phyloP scores from a whole-genome alignment of 2,329 filamentous ascomycete species.

The Seiridium unicorne region DNA sequence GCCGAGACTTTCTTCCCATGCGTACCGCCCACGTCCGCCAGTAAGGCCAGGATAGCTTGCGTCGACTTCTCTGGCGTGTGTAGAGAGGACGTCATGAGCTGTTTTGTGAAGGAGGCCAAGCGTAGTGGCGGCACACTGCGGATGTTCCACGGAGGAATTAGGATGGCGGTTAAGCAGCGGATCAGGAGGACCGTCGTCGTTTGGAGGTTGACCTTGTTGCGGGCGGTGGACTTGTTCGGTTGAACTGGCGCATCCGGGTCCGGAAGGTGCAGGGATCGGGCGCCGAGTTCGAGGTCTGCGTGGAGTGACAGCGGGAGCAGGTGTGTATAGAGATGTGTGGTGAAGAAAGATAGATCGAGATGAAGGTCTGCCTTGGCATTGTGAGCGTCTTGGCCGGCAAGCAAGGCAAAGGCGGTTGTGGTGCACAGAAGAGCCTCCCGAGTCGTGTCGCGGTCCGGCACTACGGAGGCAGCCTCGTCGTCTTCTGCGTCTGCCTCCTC shows the following conservation, averaged over 20 bases:
- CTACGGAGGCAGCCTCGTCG: slow-evolving; percentile 43
- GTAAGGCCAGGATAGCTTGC: slow-evolving; percentile 73
- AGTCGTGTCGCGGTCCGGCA: slow-evolving; percentile 66
- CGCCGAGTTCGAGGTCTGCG: slow-evolving; percentile 80
- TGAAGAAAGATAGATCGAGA: slow-evolving; percentile 93
- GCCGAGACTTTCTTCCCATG: slow-evolving; percentile 79
- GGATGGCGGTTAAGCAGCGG: slow-evolving; percentile 77
- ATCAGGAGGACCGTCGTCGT: slow-evolving; percentile 92
- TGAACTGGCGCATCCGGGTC: slow-evolving; percentile 54
- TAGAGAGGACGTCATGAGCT: slow-evolving; percentile 76
- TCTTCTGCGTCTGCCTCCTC: slow-evolving; percentile 35
- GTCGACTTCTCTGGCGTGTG: slow-evolving; percentile 90
- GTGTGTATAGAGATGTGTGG: slow-evolving; percentile 86
- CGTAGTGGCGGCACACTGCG: slow-evolving; percentile 76
- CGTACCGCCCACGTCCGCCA: slow-evolving; percentile 75
- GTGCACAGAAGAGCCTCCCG: slow-evolving; percentile 91
- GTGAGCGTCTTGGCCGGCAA: slow-evolving; percentile 89
- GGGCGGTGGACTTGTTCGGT: slow-evolving; percentile 39
- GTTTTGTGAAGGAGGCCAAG: slow-evolving; percentile 90
- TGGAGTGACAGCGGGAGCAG: slow-evolving; percentile 77
- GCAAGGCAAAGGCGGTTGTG: slow-evolving; percentile 92
- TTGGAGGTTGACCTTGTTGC: slow-evolving; percentile 83
- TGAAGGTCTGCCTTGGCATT: slow-evolving; percentile 79
- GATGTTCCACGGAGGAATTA: slow-evolving; percentile 73
- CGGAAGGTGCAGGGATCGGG: slow-evolving; percentile 68